phyloP scores from a whole-genome alignment of 352 stramenopile species.

The Phytophthora sansomeana region DNA sequence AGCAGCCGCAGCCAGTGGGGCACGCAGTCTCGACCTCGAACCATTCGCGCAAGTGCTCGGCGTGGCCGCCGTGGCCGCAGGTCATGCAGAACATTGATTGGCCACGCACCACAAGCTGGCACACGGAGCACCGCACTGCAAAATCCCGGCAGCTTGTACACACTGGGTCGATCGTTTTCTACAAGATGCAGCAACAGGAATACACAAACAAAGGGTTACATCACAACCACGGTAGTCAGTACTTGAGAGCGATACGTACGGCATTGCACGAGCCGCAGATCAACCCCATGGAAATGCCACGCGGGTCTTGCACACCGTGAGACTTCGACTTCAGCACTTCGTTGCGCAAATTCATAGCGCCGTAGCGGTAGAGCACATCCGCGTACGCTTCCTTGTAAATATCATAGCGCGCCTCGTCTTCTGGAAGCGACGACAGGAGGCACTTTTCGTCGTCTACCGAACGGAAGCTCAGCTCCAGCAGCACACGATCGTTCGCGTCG shows the following conservation, averaged over 20 bases:
- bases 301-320: constrained; percentile 36
- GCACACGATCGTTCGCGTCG: constrained; percentile 52
- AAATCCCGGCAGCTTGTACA: constrained; percentile 79
- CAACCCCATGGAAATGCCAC: constrained; percentile 69
- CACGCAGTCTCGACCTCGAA: constrained; percentile 79
- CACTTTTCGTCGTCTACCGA: constrained; percentile 47
- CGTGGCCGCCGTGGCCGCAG: constrained; percentile 84
- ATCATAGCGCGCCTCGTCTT: constrained; percentile 75
- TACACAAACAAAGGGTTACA: background rate
- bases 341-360: constrained; percentile 70
- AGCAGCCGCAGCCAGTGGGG: constrained; percentile 86
- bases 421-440: constrained; percentile 57
- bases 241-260: constrained; percentile 40
- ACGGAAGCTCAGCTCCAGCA: constrained; percentile 57
- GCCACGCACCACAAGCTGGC: constrained; percentile 82
- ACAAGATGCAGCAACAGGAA: constrained; percentile 2
- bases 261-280: constrained; percentile 70
- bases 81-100: constrained; percentile 91
- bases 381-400: constrained; percentile 86
- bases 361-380: constrained; percentile 84
- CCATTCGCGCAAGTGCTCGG: constrained; percentile 76
- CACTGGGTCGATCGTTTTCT: constrained; percentile 65
- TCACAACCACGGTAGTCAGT: background rate
- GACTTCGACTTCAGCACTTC: constrained; percentile 78
- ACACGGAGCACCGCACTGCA: constrained; percentile 81